Evolutionary conservation across 225 moss, liverwort and hornwort species (phyloP), one percentile per base, ranked within the genome.

Genomic region (Marchantia paleacea): DNA sequence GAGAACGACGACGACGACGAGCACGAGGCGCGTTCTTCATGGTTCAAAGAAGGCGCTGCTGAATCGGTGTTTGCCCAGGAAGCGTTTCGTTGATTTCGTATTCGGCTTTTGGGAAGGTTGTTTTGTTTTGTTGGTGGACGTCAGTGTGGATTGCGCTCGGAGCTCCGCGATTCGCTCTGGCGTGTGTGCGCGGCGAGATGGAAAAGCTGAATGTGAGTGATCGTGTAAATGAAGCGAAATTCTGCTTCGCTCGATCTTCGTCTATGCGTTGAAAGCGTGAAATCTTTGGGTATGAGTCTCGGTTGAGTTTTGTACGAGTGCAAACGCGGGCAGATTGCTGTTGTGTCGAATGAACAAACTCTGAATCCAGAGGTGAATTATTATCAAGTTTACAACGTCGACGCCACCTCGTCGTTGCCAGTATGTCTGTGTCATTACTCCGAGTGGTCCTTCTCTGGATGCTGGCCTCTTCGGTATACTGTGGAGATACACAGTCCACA

Each of bases 11-110:
- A 39, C 39, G 39, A 39, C 39, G 39, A 39, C 39, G 39, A 39
- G 39, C 39, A 39, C 39, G 60, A 60, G 60, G 60, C 19, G 60
- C 60, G 60, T 60, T 60, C 60, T 60, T 60, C 60, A 18, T 20
- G 15, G 60, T 18, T 19, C 1, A 18, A 69, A 7, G 31, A 69
- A 20, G 14, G 69, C 39, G 39, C 39, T 18, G 39, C 39, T 47
- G 69, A 69, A 69, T 69, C 69, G 69, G 31, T 47, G 69, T 47
- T 69, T 47, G 15, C 16, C 69, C 28, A 47, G 31, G 69, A 69
- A 47, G 69, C 69, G 69, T 69, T 69, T 69, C 69, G 39, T 14
- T 18, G 31, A 69, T 39, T 69, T 69, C 69, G 69, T 47, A 0
- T 69, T 31, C 69, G 69, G 14, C 30, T 69, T 69, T 69, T 31